These are phyloP conservation scores for Tetrahymena thermophila DNA, from an alignment of 73 alveolate species.

Conservation along the genomic window DNA sequence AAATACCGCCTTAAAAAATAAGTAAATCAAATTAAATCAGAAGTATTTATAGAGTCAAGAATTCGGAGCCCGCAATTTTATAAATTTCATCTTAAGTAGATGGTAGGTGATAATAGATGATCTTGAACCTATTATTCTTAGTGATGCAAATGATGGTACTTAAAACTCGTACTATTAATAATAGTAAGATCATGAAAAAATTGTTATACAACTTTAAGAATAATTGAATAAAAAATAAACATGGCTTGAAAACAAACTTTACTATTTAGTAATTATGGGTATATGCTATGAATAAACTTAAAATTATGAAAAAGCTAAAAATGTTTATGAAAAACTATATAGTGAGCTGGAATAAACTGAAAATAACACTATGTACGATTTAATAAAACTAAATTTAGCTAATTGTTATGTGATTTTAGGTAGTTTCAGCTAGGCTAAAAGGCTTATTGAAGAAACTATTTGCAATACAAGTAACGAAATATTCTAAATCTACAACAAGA, in stretches of 20 bases:
- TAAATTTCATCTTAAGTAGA: too few relatives aligned
- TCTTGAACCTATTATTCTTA: not conserved
- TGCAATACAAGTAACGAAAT: not conserved
- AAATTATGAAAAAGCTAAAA: not conserved
- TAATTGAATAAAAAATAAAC: too few relatives aligned
- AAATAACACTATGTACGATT: not conserved
- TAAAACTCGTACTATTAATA: not conserved
- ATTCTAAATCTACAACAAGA: not conserved
- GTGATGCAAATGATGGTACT: not conserved
- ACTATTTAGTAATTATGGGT: not conserved
- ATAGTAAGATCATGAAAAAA: not conserved
- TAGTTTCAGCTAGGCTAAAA: not conserved
- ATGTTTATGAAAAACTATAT: not conserved
- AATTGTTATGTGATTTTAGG: not conserved
- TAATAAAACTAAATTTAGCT: not conserved
- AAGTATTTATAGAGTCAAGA: not conserved
- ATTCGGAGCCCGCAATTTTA: not conserved
- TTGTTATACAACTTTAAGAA: too few relatives aligned
- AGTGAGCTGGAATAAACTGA: not conserved
- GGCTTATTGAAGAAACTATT: not conserved
- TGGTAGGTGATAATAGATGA: not conserved
- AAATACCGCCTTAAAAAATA: too few relatives aligned
- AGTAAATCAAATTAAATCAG: not conserved
- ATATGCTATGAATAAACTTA: not conserved
- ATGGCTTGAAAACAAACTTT: not conserved